phyloP scores from a whole-genome alignment of 352 stramenopile species.

The Globisporangium ultimum region DNA sequence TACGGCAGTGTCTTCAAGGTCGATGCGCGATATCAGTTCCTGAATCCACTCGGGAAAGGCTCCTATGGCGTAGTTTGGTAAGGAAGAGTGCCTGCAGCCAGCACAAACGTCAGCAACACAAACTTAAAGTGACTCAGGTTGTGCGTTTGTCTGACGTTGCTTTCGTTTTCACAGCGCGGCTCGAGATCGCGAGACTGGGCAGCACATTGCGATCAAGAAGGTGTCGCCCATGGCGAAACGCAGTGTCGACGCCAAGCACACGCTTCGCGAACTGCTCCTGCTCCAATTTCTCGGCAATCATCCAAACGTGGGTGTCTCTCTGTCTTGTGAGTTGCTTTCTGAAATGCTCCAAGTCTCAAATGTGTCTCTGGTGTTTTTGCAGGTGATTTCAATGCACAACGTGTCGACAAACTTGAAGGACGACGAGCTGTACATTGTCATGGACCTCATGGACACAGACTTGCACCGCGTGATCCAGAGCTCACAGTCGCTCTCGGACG shows the following conservation, averaged over 20 bases:
- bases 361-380: not conserved
- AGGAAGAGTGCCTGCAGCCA: not conserved
- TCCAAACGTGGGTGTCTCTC: conserved; percentile 43
- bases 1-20: conserved; percentile 83
- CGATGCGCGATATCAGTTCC: conserved; percentile 78
- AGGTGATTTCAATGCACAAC: conserved; percentile 86
- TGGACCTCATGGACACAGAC: conserved; percentile 95
- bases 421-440: conserved; percentile 94
- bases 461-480: conserved; percentile 88
- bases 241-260: conserved; percentile 83
- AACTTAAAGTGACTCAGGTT: no score
- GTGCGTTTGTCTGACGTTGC: no score
- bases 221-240: conserved; percentile 85
- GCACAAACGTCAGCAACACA: not conserved
- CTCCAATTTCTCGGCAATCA: conserved; percentile 88
- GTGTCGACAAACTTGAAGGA: conserved; percentile 83
- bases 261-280: conserved; percentile 84
- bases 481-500: conserved; percentile 64
- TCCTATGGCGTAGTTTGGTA: conserved; percentile 91
- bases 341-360: not conserved
- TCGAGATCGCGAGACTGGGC: conserved; percentile 65
- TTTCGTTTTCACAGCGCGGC: conserved; percentile 44
- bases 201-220: conserved; percentile 91
- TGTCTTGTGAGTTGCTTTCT: not conserved
- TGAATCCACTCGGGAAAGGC: conserved; percentile 88